phyloP scores from a whole-genome alignment of 1,284 basidiomycete genomes.

The Thelephora terrestris region DNA sequence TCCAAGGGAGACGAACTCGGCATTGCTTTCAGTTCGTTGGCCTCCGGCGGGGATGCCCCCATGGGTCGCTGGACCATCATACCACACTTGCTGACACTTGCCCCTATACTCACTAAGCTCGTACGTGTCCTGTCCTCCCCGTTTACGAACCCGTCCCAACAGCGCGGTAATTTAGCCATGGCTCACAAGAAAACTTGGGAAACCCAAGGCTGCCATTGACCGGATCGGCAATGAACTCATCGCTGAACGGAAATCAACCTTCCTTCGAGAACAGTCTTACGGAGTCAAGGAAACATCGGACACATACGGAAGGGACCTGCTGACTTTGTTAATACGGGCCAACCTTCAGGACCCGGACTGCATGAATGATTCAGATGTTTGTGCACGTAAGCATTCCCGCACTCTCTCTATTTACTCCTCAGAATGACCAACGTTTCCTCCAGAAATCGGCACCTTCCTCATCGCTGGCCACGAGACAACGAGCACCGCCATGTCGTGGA shows the following conservation, averaged over 20 bases:
- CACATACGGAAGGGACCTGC: slow-evolving; percentile 34
- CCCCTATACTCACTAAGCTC: background rate
- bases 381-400: slow-evolving; percentile 26
- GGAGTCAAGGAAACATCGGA: slow-evolving; percentile 18
- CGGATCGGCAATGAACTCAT: slow-evolving; percentile 37
- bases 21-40: background rate
- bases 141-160: no score
- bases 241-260: slow-evolving; percentile 30
- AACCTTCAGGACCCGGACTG: slow-evolving; percentile 44
- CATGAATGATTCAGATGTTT: slow-evolving; percentile 63
- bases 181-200: background rate
- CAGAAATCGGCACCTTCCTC: background rate
- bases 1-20: background rate
- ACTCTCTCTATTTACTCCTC: background rate
- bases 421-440: background rate
- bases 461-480: background rate
- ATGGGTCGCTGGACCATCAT: background rate
- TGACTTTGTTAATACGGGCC: slow-evolving; percentile 40
- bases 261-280: slow-evolving; percentile 1
- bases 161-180: no score
- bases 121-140: background rate
- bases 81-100: background rate
- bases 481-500: slow-evolving; percentile 38
- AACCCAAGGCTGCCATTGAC: slow-evolving; percentile 2
- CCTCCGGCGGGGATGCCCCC: background rate